Evolutionary conservation across 179 eudicot species (phyloP), one percentile per base, ranked within the genome.

Genomic region (Sideroxylon spinosum): DNA sequence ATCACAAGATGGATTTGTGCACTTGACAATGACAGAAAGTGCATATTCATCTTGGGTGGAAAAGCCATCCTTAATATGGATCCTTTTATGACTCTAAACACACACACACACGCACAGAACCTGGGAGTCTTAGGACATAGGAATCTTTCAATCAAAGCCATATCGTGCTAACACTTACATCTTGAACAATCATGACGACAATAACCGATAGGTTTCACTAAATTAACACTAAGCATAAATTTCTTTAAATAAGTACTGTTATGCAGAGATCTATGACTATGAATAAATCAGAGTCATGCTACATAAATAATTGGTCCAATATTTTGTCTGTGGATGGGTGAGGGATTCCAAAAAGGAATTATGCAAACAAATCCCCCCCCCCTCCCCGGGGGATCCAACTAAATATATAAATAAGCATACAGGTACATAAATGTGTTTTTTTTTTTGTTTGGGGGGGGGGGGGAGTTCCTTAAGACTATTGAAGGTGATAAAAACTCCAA

Each of bases 31-130:
- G 25, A 70, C 19, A 50, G 20, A 49, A 70, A 60, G n/a, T 60
- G 50, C 55, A 49, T 7, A 70, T 48, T 52, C 61, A 71, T 71
- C 56, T 23, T 71, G 57, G 61, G 62, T 17, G 55, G 44, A 11
- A n/a, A 23, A 71, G 75, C 14, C 56, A 0, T 50, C 7, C n/a
- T 52, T 26, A 26, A 71, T 48, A 48, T 50, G 7, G 53, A 13
- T 28, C 14, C 56, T 52, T 71, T 71, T 71, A 71, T 46, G 1
- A 71, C 61, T 71, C 52, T 60, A 16, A 71, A 50, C 3, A 32
- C 37, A 32, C 1, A 32, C 37, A 50, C 3, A 32, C 37, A 32
- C 1, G 3, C 37, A 32, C 37, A 32, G 37, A 32, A 3, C 37
- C 37, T 32, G 37, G 2, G 37, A 32, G 37, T 32, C 3, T 23